Percentiles rank a stretch among this genome's conserved stretches.
Conservation (phyloP, 257 asterid species). For the Petunia secreta region DNA sequence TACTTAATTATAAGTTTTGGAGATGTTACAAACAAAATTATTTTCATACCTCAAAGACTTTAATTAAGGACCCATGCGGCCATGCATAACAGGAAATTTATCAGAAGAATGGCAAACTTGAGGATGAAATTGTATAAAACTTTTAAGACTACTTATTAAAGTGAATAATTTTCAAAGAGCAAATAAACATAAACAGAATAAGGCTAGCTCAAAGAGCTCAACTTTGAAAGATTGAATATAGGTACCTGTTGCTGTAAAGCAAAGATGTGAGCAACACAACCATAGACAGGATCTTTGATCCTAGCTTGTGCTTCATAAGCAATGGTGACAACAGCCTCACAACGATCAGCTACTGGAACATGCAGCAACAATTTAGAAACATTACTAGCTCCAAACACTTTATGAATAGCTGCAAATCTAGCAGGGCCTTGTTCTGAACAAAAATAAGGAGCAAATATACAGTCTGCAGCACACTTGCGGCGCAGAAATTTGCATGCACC, state of each 20-base stretch:
- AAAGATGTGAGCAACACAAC: conserved; percentile 79
- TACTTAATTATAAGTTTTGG: too few species aligned
- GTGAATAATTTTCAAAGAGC: background rate
- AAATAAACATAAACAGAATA: background rate
- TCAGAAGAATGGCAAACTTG: background rate
- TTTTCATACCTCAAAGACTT: background rate
- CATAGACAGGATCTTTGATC: conserved; percentile 81
- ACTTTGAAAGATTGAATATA: background rate
- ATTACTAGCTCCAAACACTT: conserved; percentile 95
- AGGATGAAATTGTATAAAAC: background rate
- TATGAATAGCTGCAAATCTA: conserved; percentile 85
- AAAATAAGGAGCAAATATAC: conserved; percentile 82
- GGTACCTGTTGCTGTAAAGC: conserved; percentile 85
- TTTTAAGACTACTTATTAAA: background rate
- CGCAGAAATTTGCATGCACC: conserved; percentile 97
- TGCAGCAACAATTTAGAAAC: conserved; percentile 75
- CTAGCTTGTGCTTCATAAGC: conserved; percentile 95
- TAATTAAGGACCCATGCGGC: background rate
- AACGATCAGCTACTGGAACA: conserved; percentile 66
- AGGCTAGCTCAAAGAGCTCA: background rate
- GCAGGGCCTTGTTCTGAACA: conserved; percentile 92
- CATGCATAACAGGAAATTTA: background rate
- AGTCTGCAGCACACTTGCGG: conserved; percentile 76
- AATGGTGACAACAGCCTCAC: conserved; percentile 83
- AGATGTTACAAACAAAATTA: too few species aligned